phyloP scores from a whole-genome alignment of 371 early-diverging fungal genomes.

The Mucor circinelloides region DNA sequence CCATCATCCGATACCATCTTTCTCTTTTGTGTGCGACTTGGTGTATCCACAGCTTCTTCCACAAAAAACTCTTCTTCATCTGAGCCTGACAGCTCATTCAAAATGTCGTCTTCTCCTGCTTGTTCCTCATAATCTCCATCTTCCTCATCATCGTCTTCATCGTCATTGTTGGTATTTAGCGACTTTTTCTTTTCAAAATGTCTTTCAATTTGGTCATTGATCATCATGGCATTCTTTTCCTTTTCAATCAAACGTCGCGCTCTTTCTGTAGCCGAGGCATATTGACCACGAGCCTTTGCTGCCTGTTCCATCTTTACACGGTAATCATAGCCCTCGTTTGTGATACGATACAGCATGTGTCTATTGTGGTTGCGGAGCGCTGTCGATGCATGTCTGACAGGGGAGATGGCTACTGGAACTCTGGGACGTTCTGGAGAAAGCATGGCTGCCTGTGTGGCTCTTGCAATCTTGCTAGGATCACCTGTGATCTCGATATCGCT shows the following conservation, averaged over 20 bases:
- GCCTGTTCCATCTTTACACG: constrained; percentile 37
- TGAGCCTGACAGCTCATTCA: background rate
- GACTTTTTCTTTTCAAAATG: constrained; percentile 15
- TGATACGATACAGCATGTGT: constrained; percentile 28
- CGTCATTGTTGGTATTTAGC: background rate
- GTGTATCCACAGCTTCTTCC: background rate
- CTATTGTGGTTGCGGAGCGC: constrained; percentile 30
- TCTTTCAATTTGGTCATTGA: constrained; percentile 9
- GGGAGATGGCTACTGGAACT: constrained; percentile 10
- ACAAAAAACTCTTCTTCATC: constrained; percentile 4
- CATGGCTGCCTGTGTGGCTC: background rate
- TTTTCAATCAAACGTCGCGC: constrained; percentile 34
- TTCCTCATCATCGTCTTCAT: constrained; percentile 12
- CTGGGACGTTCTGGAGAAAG: constrained; percentile 15
- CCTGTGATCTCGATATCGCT: constrained; percentile 22
- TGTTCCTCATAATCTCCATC: constrained; percentile 5
- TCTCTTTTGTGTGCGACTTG: background rate
- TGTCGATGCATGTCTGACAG: constrained; percentile 4
- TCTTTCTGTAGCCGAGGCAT: constrained; percentile 37
- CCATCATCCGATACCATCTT: background rate
- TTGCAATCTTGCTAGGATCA: background rate
- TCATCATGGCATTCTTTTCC: constrained; percentile 29
- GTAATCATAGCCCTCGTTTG: constrained; percentile 30
- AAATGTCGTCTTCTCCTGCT: constrained; percentile 1
- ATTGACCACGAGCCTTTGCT: constrained; percentile 38